A percentile compares a stretch with the other conserved stretches of the same genome.
phyloP scores from a whole-genome alignment of 2,329 filamentous ascomycete species.

The Botrytis deweyae region DNA sequence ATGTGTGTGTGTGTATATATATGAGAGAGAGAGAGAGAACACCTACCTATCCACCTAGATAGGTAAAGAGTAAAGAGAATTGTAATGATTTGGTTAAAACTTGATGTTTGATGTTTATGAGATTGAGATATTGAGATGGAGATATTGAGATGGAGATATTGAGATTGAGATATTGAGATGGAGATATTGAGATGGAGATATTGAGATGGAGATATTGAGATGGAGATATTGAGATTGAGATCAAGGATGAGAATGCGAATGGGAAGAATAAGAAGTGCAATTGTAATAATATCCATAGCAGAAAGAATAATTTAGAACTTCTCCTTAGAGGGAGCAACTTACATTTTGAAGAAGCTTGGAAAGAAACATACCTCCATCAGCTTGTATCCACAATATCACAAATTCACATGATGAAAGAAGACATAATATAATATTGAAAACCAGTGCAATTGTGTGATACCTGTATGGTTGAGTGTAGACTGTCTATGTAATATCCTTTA shows the following conservation, averaged over 20 bases:
- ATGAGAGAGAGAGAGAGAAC: too few species aligned
- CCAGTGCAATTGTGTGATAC: slow-evolving; percentile 5
- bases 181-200: too few species aligned
- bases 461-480: background rate
- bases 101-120: too few species aligned
- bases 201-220: too few species aligned
- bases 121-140: too few species aligned
- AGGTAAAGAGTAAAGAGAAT: too few species aligned
- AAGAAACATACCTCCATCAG: background rate
- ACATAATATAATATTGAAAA: background rate
- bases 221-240: background rate
- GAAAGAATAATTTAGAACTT: background rate
- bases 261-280: background rate
- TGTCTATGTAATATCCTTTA: slow-evolving; percentile 8
- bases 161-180: too few species aligned
- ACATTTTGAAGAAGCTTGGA: background rate
- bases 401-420: background rate
- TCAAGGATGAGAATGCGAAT: background rate
- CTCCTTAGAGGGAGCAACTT: background rate
- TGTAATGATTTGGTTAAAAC: too few species aligned
- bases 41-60: too few species aligned
- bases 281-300: background rate
- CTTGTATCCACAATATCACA: background rate
- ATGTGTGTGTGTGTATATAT: too few species aligned
- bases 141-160: too few species aligned